phyloP scores from a whole-genome alignment of 441 rosid species.

The Manihot esculenta region DNA sequence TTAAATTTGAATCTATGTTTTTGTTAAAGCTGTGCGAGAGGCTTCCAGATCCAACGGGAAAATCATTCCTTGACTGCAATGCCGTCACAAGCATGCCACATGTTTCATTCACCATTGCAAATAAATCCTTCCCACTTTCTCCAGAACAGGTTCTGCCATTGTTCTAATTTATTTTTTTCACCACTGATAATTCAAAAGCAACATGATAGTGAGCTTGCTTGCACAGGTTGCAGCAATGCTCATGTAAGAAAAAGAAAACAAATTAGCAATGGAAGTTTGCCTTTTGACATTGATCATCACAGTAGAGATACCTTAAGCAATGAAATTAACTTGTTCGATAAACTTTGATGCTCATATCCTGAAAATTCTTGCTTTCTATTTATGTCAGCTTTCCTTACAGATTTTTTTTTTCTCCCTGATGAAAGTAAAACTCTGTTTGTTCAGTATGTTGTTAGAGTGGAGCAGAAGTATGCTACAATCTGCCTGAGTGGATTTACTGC shows the following conservation, averaged over 20 bases:
- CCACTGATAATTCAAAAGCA: background rate
- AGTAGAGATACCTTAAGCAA: background rate
- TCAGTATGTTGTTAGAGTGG: conserved; percentile 48
- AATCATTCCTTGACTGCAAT: conserved; percentile 49
- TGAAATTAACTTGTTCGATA: background rate
- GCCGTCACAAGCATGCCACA: conserved; percentile 38
- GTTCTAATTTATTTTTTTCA: background rate
- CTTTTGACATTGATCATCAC: too few relatives aligned
- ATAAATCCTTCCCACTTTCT: conserved; percentile 46
- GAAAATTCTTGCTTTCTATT: background rate
- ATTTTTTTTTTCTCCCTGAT: background rate
- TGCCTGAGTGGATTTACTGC: conserved; percentile 56
- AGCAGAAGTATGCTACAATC: conserved; percentile 30
- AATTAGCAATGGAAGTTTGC: background rate
- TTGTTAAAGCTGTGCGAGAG: conserved; percentile 46
- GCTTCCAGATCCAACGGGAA: conserved; percentile 52
- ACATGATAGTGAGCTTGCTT: background rate
- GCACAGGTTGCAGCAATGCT: background rate
- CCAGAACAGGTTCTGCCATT: conserved; percentile 43
- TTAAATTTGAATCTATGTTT: background rate
- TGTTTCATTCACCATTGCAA: conserved; percentile 51
- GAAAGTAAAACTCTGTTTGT: conserved; percentile 4
- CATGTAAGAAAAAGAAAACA: too few relatives aligned
- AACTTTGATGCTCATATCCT: background rate
- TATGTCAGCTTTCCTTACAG: background rate